A percentile compares a stretch with the other conserved stretches of the same genome.
Evolutionary conservation across 148 eudicot species (phyloP).

Genomic region (Persicaria tinctoria): DNA sequence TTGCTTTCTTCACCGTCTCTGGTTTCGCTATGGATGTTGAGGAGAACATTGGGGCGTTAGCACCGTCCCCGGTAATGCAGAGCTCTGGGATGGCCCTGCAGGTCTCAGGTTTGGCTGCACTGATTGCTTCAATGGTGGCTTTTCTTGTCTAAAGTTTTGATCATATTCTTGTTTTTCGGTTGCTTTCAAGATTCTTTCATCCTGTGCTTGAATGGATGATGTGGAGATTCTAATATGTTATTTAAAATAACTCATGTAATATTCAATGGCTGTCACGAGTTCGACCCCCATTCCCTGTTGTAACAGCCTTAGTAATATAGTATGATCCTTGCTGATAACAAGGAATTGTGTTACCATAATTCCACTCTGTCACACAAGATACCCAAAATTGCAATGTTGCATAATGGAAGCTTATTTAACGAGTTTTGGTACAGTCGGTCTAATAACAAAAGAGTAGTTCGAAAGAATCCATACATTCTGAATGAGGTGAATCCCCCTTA

Average conservation of each 20-base stretch:
- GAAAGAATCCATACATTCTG: not conserved
- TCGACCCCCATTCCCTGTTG: too few species aligned
- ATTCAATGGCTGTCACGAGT: too few species aligned
- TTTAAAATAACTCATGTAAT: not conserved
- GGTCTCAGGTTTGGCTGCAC: not conserved
- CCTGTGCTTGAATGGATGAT: not conserved
- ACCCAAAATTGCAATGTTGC: not conserved
- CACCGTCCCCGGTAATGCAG: slow-evolving; percentile 4
- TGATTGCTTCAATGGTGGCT: not conserved
- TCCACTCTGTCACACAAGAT: not conserved
- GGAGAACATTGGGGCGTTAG: not conserved
- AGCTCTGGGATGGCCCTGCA: slow-evolving; percentile 9
- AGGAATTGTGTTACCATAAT: not conserved
- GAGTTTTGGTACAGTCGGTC: not conserved
- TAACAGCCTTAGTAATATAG: too few species aligned
- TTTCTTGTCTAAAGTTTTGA: not conserved
- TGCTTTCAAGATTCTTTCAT: not conserved
- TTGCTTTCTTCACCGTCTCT: not conserved
- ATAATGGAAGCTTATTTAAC: slow-evolving; percentile 6
- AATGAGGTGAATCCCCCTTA: not conserved
- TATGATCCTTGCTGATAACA: not conserved
- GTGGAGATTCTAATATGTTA: not conserved
- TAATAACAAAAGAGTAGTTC: not conserved
- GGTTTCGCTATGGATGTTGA: not conserved
- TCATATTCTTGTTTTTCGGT: not conserved